phyloP scores from a whole-genome alignment of 2,329 filamentous ascomycete species.

The Aspergillus sp. region DNA sequence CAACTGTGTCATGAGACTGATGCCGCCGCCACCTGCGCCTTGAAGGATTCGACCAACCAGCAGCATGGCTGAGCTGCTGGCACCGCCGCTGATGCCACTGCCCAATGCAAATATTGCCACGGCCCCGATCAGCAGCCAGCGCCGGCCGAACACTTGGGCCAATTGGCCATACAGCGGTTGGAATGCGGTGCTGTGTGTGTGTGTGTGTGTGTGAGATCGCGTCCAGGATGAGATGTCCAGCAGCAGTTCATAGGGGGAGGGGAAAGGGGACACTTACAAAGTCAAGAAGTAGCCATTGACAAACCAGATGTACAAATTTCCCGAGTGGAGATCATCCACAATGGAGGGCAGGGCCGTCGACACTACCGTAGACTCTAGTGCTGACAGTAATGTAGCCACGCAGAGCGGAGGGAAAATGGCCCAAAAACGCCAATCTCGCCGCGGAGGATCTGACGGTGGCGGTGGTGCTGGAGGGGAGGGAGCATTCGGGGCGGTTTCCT shows the following conservation, averaged over 20 bases:
- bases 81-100: slow-evolving; percentile 55
- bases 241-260: too few relatives aligned
- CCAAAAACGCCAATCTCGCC: not conserved
- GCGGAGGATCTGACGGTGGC: too few relatives aligned
- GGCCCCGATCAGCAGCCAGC: slow-evolving; percentile 43
- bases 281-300: not conserved
- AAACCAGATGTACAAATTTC: slow-evolving; percentile 15
- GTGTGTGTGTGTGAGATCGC: too few relatives aligned
- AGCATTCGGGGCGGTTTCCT: too few relatives aligned
- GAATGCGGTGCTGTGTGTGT: not conserved
- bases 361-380: slow-evolving; percentile 42
- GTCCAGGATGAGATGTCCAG: too few relatives aligned
- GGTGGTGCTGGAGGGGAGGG: too few relatives aligned
- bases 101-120: slow-evolving; percentile 55
- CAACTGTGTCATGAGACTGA: slow-evolving; percentile 46
- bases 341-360: slow-evolving; percentile 48
- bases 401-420: not conserved
- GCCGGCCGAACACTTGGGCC: slow-evolving; percentile 55
- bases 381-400: not conserved
- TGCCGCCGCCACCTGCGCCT: slow-evolving; percentile 53
- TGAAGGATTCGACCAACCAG: slow-evolving; percentile 59
- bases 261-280: not conserved
- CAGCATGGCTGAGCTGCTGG: slow-evolving; percentile 48
- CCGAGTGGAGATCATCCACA: slow-evolving; percentile 30
- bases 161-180: slow-evolving; percentile 56